Percentiles rank a stretch among this genome's conserved stretches.
These are phyloP conservation scores for Zasmidium angulare DNA, from an alignment of 2,329 filamentous ascomycete species.

Conservation along the genomic window DNA sequence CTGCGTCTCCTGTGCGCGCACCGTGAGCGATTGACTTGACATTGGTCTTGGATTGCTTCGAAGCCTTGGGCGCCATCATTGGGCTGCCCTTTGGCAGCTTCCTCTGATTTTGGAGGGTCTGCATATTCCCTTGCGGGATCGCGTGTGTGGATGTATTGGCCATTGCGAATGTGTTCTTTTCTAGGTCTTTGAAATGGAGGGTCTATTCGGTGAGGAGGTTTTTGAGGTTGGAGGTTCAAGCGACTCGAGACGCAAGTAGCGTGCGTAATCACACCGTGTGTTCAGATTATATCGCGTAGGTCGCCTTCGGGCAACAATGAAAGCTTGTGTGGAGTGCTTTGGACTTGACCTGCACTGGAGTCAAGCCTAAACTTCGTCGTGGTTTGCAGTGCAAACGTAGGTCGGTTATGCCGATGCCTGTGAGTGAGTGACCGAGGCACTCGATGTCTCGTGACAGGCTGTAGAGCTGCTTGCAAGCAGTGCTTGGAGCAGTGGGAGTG, in stretches of 20 bases:
- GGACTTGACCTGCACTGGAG: conserved; percentile 16
- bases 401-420: conserved; percentile 16
- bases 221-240: neutral
- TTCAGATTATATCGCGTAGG: conserved; percentile 18
- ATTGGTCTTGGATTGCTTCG: conserved; percentile 18
- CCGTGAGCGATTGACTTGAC: conserved; percentile 11
- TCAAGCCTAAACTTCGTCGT: conserved; percentile 29
- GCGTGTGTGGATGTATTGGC: conserved; percentile 11
- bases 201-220: neutral
- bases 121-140: conserved; percentile 13
- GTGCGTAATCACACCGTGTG: conserved; percentile 3
- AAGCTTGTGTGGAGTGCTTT: conserved; percentile 19
- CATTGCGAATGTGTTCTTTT: conserved; percentile 8
- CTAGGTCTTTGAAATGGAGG: neutral
- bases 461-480: conserved; percentile 22
- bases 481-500: conserved; percentile 20
- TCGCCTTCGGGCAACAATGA: conserved; percentile 31
- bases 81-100: conserved; percentile 17
- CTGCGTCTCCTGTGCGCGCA: conserved; percentile 19
- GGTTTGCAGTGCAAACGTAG: conserved; percentile 20
- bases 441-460: conserved; percentile 8
- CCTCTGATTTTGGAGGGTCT: conserved; percentile 18
- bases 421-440: conserved; percentile 6
- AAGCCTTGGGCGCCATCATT: conserved; percentile 4
- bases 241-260: neutral